A percentile compares a stretch with the other conserved stretches of the same genome.
Evolutionary conservation across 495 filamentous ascomycete species (phyloP).

Genomic region (Xylaria acuta): DNA sequence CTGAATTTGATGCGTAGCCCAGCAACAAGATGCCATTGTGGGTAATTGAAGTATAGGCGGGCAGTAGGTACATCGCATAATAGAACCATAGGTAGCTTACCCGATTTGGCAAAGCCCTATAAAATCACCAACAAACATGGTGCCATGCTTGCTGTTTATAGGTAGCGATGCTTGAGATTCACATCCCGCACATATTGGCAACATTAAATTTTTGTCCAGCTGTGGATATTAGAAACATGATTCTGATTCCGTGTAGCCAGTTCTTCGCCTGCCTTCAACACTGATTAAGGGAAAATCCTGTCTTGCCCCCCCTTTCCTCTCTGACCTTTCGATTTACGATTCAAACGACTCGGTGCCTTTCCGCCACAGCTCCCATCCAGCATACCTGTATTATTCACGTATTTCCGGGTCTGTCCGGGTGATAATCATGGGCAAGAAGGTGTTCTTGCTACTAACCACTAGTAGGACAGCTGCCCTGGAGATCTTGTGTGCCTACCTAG

Average conservation of each 20-base stretch:
- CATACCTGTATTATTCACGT: background rate
- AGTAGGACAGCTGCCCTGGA: background rate
- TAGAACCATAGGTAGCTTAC: background rate
- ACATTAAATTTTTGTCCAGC: background rate
- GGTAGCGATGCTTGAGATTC: background rate
- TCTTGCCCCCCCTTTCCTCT: background rate
- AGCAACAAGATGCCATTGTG: background rate
- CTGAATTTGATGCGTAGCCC: background rate
- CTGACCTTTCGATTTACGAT: background rate
- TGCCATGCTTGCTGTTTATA: background rate
- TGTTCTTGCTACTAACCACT: background rate
- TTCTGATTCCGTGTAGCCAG: background rate
- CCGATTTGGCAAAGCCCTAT: constrained; percentile 11
- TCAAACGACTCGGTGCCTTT: background rate
- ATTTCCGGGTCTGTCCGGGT: background rate
- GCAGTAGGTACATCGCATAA: background rate
- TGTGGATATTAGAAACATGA: background rate
- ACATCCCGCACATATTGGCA: background rate
- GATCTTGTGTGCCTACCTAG: background rate
- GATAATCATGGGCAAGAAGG: background rate
- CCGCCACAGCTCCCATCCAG: background rate
- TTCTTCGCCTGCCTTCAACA: background rate
- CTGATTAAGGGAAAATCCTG: background rate
- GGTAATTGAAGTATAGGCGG: background rate
- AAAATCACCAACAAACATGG: background rate